Conservation (phyloP, 768 basidiomycete species). For the Phlebiopsis flavidoalba region DNA sequence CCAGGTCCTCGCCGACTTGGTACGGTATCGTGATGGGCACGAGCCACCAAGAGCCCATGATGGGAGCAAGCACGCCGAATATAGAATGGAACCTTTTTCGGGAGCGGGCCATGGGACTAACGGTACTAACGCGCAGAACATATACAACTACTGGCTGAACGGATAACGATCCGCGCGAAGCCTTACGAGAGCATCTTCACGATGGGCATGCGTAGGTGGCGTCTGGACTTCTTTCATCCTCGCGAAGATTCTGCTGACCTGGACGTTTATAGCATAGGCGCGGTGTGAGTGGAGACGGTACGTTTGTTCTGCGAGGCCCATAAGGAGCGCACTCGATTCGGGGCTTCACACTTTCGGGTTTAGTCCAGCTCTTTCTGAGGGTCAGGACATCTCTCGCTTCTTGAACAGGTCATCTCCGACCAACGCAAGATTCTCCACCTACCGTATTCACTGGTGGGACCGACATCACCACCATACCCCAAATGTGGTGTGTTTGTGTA, state of each 20-base stretch:
- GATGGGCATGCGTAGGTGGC: slow-evolving; percentile 64
- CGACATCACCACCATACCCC: slow-evolving; percentile 49
- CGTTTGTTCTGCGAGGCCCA: slow-evolving; percentile 9
- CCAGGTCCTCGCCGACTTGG: slow-evolving; percentile 54
- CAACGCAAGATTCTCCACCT: slow-evolving; percentile 58
- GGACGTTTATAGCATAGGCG: slow-evolving; percentile 7
- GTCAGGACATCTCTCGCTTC: slow-evolving; percentile 44
- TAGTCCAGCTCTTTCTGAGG: slow-evolving; percentile 51
- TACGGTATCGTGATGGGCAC: slow-evolving; percentile 74
- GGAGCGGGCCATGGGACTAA: slow-evolving; percentile 61
- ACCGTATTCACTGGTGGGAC: slow-evolving; percentile 44
- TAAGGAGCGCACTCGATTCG: neutral
- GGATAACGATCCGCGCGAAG: slow-evolving; percentile 54
- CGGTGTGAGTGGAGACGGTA: slow-evolving; percentile 50
- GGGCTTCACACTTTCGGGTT: neutral
- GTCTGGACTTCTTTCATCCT: neutral
- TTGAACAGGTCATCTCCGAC: slow-evolving; percentile 52
- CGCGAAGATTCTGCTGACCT: neutral
- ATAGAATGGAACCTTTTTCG: slow-evolving; percentile 58
- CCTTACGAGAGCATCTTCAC: slow-evolving; percentile 61
- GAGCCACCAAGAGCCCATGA: slow-evolving; percentile 74
- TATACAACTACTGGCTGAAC: slow-evolving; percentile 58
- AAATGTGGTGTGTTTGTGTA: slow-evolving; percentile 63
- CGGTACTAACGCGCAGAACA: slow-evolving; percentile 43
- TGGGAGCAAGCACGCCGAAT: slow-evolving; percentile 64